These are phyloP conservation scores for Pyrus bretschneideri DNA, from an alignment of 306 rosid genomes.

Conservation along the genomic window DNA sequence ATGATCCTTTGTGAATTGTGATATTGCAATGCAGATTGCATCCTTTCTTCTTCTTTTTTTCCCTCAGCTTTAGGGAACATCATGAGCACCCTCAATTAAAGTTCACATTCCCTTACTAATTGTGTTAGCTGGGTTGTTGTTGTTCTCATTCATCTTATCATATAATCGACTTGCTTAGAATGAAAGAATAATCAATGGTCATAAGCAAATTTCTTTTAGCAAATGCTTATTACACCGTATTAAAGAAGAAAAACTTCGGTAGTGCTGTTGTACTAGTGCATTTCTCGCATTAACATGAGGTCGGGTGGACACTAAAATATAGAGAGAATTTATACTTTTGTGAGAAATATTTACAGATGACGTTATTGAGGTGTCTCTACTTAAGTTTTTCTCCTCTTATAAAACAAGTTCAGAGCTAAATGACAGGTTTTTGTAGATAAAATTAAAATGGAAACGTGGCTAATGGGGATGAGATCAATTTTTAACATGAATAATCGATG, in stretches of 20 bases:
- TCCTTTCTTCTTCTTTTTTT: not conserved
- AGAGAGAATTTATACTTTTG: too few species aligned
- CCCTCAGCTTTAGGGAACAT: conserved; percentile 7
- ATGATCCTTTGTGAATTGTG: not conserved
- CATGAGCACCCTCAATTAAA: conserved; percentile 7
- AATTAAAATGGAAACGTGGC: not conserved
- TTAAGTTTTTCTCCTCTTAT: too few species aligned
- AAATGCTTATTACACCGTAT: not conserved
- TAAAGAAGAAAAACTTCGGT: not conserved
- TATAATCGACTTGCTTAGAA: conserved; percentile 17
- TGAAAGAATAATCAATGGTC: conserved; percentile 20
- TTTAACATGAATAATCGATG: too few species aligned
- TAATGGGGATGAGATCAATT: not conserved
- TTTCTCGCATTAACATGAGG: too few species aligned
- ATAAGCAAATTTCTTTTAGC: not conserved
- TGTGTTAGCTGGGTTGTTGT: not conserved
- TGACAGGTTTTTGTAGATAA: conserved; percentile 12
- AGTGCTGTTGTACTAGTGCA: not conserved
- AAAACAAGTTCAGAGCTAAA: not conserved
- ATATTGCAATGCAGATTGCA: too few species aligned
- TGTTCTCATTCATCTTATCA: not conserved
- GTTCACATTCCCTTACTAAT: not conserved
- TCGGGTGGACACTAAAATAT: too few species aligned
- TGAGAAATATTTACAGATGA: not conserved
- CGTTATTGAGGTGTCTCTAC: too few species aligned